phyloP scores from a whole-genome alignment of 805 yeast species.

The Pichia scutulata region DNA sequence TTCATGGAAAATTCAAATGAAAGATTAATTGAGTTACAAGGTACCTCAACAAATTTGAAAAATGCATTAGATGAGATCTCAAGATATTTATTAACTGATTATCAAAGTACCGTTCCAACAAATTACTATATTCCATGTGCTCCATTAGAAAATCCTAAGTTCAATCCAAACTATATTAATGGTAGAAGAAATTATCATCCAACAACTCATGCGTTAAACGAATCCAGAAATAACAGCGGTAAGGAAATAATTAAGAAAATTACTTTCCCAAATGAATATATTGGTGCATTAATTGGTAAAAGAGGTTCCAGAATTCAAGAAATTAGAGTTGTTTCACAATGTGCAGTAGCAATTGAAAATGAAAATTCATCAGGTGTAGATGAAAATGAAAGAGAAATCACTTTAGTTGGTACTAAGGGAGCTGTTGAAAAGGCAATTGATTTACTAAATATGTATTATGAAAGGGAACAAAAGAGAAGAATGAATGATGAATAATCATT shows the following conservation, averaged over 20 bases:
- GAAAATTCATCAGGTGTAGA: slow-evolving; percentile 38
- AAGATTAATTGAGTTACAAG: slow-evolving; percentile 82
- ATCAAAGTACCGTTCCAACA: slow-evolving; percentile 57
- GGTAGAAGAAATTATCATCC: slow-evolving; percentile 9
- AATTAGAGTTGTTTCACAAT: slow-evolving; percentile 69
- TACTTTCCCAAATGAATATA: slow-evolving; percentile 69
- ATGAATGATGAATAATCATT: slow-evolving; percentile 10
- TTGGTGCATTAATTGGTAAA: slow-evolving; percentile 85
- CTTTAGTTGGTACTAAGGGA: slow-evolving; percentile 53
- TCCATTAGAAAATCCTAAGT: slow-evolving; percentile 9
- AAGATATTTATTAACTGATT: slow-evolving; percentile 68
- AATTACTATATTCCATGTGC: slow-evolving; percentile 52
- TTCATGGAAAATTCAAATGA: slow-evolving; percentile 76
- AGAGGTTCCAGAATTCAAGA: slow-evolving; percentile 83
- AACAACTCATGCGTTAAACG: neutral
- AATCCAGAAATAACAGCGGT: slow-evolving; percentile 14
- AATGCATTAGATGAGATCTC: slow-evolving; percentile 51
- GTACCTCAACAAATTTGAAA: slow-evolving; percentile 56
- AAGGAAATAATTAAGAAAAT: slow-evolving; percentile 35
- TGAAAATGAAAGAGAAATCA: slow-evolving; percentile 58
- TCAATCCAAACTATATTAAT: neutral
- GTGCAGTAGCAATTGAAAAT: slow-evolving; percentile 68
- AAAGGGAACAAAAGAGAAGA: slow-evolving; percentile 41
- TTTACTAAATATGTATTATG: slow-evolving; percentile 47
- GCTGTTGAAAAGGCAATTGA: slow-evolving; percentile 53